Percentiles rank a stretch among this genome's conserved stretches.
Conservation (phyloP, 192 early-diverging fungal species). For the Gaertneriomyces semiglobifer region DNA sequence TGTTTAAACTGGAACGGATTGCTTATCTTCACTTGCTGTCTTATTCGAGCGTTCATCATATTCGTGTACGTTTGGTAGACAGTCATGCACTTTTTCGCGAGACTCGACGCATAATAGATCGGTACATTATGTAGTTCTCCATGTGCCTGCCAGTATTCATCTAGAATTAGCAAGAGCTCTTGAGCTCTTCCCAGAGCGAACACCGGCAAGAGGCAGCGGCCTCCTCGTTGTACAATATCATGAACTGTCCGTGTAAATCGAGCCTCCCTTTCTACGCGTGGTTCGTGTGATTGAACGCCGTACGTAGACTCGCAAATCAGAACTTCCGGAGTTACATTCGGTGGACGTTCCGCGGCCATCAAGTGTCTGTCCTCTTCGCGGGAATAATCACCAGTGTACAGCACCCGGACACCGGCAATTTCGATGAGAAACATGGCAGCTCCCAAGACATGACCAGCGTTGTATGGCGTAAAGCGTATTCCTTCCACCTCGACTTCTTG, state of each 20-base stretch:
- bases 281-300: conserved; percentile 93
- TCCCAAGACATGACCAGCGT: conserved; percentile 94
- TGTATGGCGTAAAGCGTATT: conserved; percentile 77
- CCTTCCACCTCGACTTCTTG: conserved; percentile 94
- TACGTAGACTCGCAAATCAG: conserved; percentile 96
- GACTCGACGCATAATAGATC: conserved; percentile 88
- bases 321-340: conserved; percentile 76
- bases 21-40: conserved; percentile 68
- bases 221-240: conserved; percentile 60
- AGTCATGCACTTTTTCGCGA: conserved; percentile 97
- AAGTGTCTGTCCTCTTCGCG: conserved; percentile 98
- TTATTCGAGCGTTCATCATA: conserved; percentile 96
- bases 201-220: conserved; percentile 91
- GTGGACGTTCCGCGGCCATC: conserved; percentile 91
- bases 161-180: conserved; percentile 92
- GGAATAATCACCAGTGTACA: conserved; percentile 99
- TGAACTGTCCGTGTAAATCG: conserved; percentile 75
- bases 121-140: conserved; percentile 80
- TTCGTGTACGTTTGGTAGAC: conserved; percentile 97
- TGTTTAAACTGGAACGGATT: conserved; percentile 98
- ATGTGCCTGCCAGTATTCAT: conserved; percentile 93
- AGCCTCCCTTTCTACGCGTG: conserved; percentile 86
- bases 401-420: conserved; percentile 74
- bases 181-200: conserved; percentile 97
- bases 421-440: conserved; percentile 90